Evolutionary conservation across 2,329 filamentous ascomycete species (phyloP), one percentile per base, ranked within the genome.

Genomic region (Berkeleyomyces basicola): DNA sequence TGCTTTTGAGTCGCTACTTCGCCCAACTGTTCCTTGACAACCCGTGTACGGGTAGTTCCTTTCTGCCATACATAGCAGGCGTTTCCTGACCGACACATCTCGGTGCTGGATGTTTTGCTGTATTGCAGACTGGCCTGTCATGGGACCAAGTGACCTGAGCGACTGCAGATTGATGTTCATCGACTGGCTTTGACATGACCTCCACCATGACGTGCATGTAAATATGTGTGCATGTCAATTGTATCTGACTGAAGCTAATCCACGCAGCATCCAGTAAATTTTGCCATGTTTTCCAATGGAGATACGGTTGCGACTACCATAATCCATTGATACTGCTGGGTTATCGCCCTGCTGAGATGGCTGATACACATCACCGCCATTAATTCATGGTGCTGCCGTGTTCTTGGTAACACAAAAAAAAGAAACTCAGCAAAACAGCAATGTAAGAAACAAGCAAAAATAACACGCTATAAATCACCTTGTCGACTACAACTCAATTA

Each of bases 401-500:
- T 46, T n/a, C 10, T 14, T 43, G 43, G 43, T n/a, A n/a, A n/a
- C 43, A 46, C 14, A 46, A 46, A 46, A 46, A n/a, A 46, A n/a
- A 16, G 43, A 16, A 51, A 16, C n/a, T 49, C 2, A 23, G 31
- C 43, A 46, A 23, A 46, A 5, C 43, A n/a, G 11, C 14, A 11
- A n/a, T 46, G 43, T 7, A 44, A n/a, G 33, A 53, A 53, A 53
- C 31, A 7, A 3, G 10, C 49, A 16, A 9, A 53, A 7, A 10
- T 2, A 49, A 51, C 51, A 55, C 61, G 63, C 63, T 63, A 63
- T 65, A 58, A 65, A 65, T 65, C 63, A 65, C 61, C 63, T 65
- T 63, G 63, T 62, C 61, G 63, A 63, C 61, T 62, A 44, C 62
- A 57, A 43, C 51, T 69, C 74, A 78, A 71, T 86, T 89, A 87